Evolutionary conservation across 2,329 filamentous ascomycete genomes (phyloP).

Genomic region (Periconia sp.): DNA sequence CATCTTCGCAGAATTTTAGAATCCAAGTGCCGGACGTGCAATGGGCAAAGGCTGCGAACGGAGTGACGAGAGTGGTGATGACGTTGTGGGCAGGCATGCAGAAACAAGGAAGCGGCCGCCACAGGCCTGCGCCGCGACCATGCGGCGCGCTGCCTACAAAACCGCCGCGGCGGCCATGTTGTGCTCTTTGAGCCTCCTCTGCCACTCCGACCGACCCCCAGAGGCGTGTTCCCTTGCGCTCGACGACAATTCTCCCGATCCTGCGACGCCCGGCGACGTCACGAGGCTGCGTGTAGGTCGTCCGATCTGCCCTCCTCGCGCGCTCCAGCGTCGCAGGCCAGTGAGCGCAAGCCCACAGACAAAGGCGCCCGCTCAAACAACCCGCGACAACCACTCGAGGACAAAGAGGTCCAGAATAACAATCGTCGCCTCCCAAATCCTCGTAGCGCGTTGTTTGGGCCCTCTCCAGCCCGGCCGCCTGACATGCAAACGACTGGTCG

Average conservation of each 20-base stretch:
- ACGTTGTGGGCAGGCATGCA: constrained; percentile 8
- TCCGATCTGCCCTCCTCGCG: constrained; percentile 25
- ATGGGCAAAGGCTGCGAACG: neutral
- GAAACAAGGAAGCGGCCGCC: constrained; percentile 43
- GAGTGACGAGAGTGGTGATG: constrained; percentile 1
- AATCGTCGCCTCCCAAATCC: constrained; percentile 22
- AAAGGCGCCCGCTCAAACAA: constrained; percentile 39
- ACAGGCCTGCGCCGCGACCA: constrained; percentile 20
- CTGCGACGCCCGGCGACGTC: constrained; percentile 33
- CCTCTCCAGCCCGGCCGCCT: constrained; percentile 41
- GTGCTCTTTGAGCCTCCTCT: constrained; percentile 42
- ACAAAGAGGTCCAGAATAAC: constrained; percentile 37
- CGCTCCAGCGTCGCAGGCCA: constrained; percentile 33
- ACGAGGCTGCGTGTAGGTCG: constrained; percentile 27
- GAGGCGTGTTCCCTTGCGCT: constrained; percentile 49
- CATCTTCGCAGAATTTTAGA: neutral
- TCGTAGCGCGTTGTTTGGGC: constrained; percentile 43
- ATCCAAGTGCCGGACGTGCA: neutral
- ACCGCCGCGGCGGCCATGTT: constrained; percentile 30
- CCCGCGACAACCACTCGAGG: constrained; percentile 37
- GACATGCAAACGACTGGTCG: constrained; percentile 47
- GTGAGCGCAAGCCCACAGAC: constrained; percentile 46
- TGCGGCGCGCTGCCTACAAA: constrained; percentile 41
- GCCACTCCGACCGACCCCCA: constrained; percentile 32
- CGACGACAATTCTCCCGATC: constrained; percentile 27